Evolutionary conservation across 495 filamentous ascomycete species (phyloP), one percentile per base, ranked within the genome.

Genomic region (Amorphotheca resinae): DNA sequence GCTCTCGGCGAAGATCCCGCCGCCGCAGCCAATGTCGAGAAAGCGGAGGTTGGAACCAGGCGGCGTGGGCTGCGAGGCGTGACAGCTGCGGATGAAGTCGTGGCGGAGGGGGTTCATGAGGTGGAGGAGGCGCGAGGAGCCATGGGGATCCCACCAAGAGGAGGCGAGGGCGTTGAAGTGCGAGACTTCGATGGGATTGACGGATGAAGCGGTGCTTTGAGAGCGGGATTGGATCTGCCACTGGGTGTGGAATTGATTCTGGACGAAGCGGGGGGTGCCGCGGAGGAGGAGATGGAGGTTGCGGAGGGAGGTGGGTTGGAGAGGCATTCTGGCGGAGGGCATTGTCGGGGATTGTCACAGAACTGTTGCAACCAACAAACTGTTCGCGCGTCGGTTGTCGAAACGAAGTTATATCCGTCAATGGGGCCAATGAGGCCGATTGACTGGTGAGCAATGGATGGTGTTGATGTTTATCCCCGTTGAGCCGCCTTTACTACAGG

Each of bases 41-140:
- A 86, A 94, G 35, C 73, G 64, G 3, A 87, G 61, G 1, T 49
- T 41, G 50, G 45, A 41, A 22, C 46, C 21, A 33, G 49, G 58
- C n/a, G 56, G 56, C 6, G 36, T 50, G 18, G 55, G 57, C 32
- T 65, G 64, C 15, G 67, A 66, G 50, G 70, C 60, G 45, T 72
- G 78, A 52, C 88, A 94, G 26, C 66, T 59, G 2, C 65, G 62
- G 59, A 98, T 91, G 66, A 96, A 96, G 56, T 86, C 79, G 61
- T 95, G 87, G 23, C 91, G 87, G 32, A 93, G 76, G 8, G 93
- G 91, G 67, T 98, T 96, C 91, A 98, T 96, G 37, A 93, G 79
- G 61, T 96, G 93, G 1, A 98, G 79, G 48, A 94, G 78, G 11
- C 88, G 77, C 0, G 87, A 95, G 15, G 87, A 77, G 41, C 91